Percentiles rank a stretch among this genome's conserved stretches.
phyloP scores from a whole-genome alignment of 179 eudicot genomes.

The Vitellaria paradoxa region DNA sequence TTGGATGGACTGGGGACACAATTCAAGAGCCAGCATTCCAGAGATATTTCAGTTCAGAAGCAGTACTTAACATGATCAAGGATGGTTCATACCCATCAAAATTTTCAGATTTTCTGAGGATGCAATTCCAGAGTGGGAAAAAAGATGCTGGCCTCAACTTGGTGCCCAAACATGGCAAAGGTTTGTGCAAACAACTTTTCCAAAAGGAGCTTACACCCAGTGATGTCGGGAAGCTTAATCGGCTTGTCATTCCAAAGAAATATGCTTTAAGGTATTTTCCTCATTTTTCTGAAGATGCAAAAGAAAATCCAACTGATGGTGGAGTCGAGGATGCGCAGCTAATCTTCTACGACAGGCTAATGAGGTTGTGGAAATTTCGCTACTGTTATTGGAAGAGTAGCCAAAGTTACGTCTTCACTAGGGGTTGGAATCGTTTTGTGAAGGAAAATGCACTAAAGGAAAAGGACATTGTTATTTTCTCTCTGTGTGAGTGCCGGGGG shows the following conservation, averaged over 20 bases:
- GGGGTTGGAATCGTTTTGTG: conserved; percentile 76
- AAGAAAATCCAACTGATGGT: neutral
- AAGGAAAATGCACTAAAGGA: conserved; percentile 43
- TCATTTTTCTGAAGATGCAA: neutral
- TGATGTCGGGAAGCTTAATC: no score
- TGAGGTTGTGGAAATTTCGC: conserved; percentile 54
- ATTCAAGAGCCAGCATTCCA: conserved; percentile 40
- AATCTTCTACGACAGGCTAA: conserved; percentile 33
- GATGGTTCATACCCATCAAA: conserved; percentile 54
- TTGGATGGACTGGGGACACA: conserved; percentile 21
- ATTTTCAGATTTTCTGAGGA: conserved; percentile 28
- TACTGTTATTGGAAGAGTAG: conserved; percentile 84
- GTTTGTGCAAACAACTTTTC: conserved; percentile 17
- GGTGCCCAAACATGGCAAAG: neutral
- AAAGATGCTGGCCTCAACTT: neutral
- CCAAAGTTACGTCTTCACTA: conserved; percentile 64
- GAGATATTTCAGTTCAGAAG: conserved; percentile 26
- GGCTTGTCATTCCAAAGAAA: conserved; percentile 30
- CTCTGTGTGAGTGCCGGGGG: conserved; percentile 22
- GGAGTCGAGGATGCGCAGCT: conserved; percentile 26
- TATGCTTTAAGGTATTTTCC: conserved; percentile 55
- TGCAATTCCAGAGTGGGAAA: neutral
- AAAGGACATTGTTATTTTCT: conserved; percentile 47
- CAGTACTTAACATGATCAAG: conserved; percentile 48
- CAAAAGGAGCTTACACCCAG: no score